phyloP scores from a whole-genome alignment of 768 basidiomycete genomes.

The Leccinum boreale region DNA sequence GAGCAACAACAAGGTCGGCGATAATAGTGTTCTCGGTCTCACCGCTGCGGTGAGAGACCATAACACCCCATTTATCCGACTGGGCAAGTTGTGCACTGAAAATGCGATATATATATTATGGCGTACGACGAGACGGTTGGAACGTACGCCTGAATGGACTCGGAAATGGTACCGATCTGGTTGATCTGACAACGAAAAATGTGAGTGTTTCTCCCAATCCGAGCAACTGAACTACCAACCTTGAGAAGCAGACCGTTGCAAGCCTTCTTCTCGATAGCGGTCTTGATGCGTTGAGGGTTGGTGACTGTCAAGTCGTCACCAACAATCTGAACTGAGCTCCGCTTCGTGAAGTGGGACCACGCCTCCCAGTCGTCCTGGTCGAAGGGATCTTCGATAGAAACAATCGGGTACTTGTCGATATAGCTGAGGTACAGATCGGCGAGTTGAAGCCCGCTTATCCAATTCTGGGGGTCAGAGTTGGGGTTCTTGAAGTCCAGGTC shows the following conservation, averaged over 20 bases:
- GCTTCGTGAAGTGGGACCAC: constrained; percentile 87
- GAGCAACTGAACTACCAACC: constrained; percentile 33
- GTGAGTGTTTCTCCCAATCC: not conserved
- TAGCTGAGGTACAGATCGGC: constrained; percentile 88
- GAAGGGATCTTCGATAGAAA: constrained; percentile 97
- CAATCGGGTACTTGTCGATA: constrained; percentile 91
- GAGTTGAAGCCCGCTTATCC: constrained; percentile 90
- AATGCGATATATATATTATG: constrained; percentile 1
- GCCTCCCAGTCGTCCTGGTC: constrained; percentile 99
- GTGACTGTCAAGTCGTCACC: constrained; percentile 98
- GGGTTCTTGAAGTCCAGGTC: constrained; percentile 99
- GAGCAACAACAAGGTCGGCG: constrained; percentile 92
- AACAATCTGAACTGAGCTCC: constrained; percentile 83
- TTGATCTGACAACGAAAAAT: constrained; percentile 56
- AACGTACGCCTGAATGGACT: constrained; percentile 96
- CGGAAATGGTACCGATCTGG: constrained; percentile 98
- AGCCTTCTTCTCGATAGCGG: constrained; percentile 98
- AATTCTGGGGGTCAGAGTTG: constrained; percentile 96
- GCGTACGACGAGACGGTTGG: not conserved
- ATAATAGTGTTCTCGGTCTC: constrained; percentile 98
- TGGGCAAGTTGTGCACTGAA: constrained; percentile 89
- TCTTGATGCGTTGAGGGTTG: constrained; percentile 96
- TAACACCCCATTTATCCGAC: constrained; percentile 97
- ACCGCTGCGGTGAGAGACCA: constrained; percentile 98
- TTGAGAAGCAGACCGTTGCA: constrained; percentile 98